phyloP scores from a whole-genome alignment of 176 grass and related monocot species.

The Poa pratensis region DNA sequence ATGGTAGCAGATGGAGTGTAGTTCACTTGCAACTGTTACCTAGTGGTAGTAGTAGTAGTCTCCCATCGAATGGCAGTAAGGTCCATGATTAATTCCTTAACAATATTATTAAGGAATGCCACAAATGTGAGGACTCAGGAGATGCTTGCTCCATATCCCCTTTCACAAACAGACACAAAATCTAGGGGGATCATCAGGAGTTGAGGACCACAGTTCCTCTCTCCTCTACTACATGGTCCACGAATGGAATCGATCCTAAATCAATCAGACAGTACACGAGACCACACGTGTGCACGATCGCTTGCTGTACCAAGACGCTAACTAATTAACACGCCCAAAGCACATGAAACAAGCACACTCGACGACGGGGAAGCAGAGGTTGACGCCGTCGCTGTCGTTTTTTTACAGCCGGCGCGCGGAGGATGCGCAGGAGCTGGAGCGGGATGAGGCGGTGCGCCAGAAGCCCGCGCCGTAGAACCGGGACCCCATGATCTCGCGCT shows the following conservation, averaged over 20 bases:
- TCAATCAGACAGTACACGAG: not conserved
- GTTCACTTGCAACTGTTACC: too few species aligned
- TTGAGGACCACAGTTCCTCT: too few species aligned
- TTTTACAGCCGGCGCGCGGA: slow-evolving; percentile 15
- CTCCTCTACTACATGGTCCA: not conserved
- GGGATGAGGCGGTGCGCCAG: slow-evolving; percentile 65
- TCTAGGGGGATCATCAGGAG: too few species aligned
- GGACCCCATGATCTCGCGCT: slow-evolving; percentile 55
- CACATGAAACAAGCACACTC: not conserved
- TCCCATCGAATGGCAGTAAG: too few species aligned
- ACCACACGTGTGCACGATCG: not conserved
- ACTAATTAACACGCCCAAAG: not conserved
- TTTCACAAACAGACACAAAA: too few species aligned
- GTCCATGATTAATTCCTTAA: too few species aligned
- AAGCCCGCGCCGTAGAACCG: slow-evolving; percentile 60
- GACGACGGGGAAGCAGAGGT: not conserved
- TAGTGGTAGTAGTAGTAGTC: too few species aligned
- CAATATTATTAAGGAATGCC: too few species aligned
- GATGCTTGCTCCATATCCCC: too few species aligned
- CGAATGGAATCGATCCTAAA: not conserved
- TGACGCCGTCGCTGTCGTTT: not conserved
- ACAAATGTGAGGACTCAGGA: too few species aligned
- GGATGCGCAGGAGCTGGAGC: slow-evolving; percentile 48
- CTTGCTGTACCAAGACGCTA: not conserved
- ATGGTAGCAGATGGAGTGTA: not conserved